phyloP scores from a whole-genome alignment of 2,329 filamentous ascomycete species.

The Metarhizium guizhouense region DNA sequence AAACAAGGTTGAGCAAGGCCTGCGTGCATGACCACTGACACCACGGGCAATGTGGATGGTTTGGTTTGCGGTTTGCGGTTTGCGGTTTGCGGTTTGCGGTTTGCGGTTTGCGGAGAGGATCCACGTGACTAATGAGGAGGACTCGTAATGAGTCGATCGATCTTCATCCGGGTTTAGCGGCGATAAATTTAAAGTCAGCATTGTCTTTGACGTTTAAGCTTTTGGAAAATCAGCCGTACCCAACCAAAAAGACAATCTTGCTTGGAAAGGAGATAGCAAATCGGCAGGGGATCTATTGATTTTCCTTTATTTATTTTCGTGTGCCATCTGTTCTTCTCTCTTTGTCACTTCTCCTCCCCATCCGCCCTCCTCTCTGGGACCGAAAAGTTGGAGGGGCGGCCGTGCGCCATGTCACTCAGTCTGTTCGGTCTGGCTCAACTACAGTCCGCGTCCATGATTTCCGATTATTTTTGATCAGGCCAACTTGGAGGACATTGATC shows the following conservation, averaged over 20 bases:
- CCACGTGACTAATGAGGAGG: conserved; percentile 5
- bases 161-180: conserved; percentile 7
- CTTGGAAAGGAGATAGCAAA: neutral
- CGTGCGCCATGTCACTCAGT: neutral
- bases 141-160: neutral
- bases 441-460: neutral
- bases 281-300: neutral
- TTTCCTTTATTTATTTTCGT: neutral
- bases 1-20: no score
- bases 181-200: conserved; percentile 1
- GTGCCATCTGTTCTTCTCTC: neutral
- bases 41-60: no score
- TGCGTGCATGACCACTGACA: no score
- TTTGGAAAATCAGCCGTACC: neutral
- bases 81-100: neutral
- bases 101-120: neutral
- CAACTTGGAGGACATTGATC: neutral
- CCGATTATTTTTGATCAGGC: neutral
- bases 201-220: neutral
- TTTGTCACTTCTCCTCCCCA: neutral
- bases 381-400: neutral
- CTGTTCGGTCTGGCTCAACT: neutral
- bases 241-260: neutral
- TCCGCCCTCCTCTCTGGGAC: no score
- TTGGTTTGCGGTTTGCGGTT: neutral